phyloP scores from a whole-genome alignment of 1,139 yeast genomes.

The Magnusiomyces magnusii region DNA sequence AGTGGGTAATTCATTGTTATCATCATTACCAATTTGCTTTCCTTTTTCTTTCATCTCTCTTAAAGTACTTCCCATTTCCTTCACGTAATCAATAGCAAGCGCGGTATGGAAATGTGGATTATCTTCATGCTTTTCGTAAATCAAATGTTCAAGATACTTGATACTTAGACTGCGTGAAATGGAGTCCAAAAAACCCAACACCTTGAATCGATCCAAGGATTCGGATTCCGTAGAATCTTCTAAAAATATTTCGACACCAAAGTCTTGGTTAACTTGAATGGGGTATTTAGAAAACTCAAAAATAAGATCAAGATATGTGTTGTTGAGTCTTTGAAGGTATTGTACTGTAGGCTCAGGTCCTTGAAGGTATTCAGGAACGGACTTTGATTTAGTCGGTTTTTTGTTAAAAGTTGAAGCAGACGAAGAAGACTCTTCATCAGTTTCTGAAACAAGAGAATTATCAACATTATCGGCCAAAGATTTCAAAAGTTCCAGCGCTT shows the following conservation, averaged over 20 bases:
- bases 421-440: constrained; percentile 15
- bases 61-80: constrained; percentile 25
- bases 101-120: constrained; percentile 45
- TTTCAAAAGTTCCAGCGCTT: constrained; percentile 56
- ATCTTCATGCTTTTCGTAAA: constrained; percentile 39
- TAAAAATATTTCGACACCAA: constrained; percentile 53
- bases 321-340: constrained; percentile 57
- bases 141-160: constrained; percentile 55
- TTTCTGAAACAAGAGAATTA: not conserved
- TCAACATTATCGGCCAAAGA: constrained; percentile 20
- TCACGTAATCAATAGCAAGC: constrained; percentile 51
- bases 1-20: not conserved
- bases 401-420: too few species aligned
- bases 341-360: constrained; percentile 49
- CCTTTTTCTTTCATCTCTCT: not conserved
- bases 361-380: constrained; percentile 19
- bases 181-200: constrained; percentile 41
- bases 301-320: constrained; percentile 46
- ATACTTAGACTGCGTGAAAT: constrained; percentile 37
- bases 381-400: constrained; percentile 7
- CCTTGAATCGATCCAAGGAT: constrained; percentile 46
- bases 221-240: constrained; percentile 59
- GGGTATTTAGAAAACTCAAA: constrained; percentile 56
- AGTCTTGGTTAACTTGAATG: constrained; percentile 36
- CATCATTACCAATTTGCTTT: not conserved